Percentiles rank a stretch among this genome's conserved stretches.
phyloP scores from a whole-genome alignment of 768 basidiomycete genomes.

The Leccinum rimulosum region DNA sequence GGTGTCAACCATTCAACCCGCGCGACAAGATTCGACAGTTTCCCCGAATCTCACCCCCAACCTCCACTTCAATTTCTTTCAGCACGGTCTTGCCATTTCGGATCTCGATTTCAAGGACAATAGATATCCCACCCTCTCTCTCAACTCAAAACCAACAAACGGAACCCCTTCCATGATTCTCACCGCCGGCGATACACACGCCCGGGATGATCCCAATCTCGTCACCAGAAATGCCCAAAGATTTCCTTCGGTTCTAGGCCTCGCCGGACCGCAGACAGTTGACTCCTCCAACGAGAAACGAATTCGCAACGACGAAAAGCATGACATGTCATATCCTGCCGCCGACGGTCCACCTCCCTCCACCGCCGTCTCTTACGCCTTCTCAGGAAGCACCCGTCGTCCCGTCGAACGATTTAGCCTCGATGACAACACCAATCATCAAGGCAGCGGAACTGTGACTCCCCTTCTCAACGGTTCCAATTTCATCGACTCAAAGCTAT shows the following conservation, averaged over 20 bases:
- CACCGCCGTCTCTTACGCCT: slow-evolving; percentile 42
- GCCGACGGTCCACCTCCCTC: slow-evolving; percentile 23
- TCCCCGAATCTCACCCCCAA: slow-evolving; percentile 31
- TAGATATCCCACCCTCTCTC: slow-evolving; percentile 46
- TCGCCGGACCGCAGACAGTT: slow-evolving; percentile 13
- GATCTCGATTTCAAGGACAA: slow-evolving; percentile 65
- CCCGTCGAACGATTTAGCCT: slow-evolving; percentile 53
- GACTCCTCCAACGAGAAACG: slow-evolving; percentile 23
- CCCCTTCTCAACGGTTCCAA: slow-evolving; percentile 27
- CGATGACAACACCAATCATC: slow-evolving; percentile 37
- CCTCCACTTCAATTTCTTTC: slow-evolving; percentile 43
- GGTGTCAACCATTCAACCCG: slow-evolving; percentile 50
- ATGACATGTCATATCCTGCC: slow-evolving; percentile 17
- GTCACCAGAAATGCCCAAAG: slow-evolving; percentile 13
- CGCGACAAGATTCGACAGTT: slow-evolving; percentile 39
- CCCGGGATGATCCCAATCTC: slow-evolving; percentile 21
- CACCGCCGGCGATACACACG: slow-evolving; percentile 26
- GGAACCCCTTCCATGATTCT: slow-evolving; percentile 31
- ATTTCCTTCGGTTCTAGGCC: slow-evolving; percentile 12
- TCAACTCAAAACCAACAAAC: slow-evolving; percentile 22
- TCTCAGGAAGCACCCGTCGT: slow-evolving; percentile 44
- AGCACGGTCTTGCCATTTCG: slow-evolving; percentile 50
- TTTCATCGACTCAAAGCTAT: slow-evolving; percentile 26
- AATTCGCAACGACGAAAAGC: slow-evolving; percentile 23
- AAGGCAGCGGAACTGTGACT: slow-evolving; percentile 15